Percentiles rank a stretch among this genome's conserved stretches.
These are phyloP conservation scores for Aspergillus novofumigatus DNA, from an alignment of 2,329 filamentous ascomycete species.

Conservation along the genomic window DNA sequence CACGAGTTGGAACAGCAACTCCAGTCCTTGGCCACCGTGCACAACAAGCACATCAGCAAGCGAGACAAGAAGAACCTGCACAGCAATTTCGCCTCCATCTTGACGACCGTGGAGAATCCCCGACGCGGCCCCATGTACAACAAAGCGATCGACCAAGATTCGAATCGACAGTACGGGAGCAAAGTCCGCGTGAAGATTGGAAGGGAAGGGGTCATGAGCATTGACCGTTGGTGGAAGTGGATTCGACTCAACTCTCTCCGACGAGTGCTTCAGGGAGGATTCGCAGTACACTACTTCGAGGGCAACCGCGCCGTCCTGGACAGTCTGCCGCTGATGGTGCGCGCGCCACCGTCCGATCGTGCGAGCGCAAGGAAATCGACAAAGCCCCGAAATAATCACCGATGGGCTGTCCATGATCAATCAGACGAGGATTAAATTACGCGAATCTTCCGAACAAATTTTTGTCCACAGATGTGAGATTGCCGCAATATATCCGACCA, in stretches of 20 bases:
- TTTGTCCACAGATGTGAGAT: too few relatives aligned
- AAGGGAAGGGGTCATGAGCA: conserved; percentile 55
- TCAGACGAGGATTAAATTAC: conserved; percentile 25
- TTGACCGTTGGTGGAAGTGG: conserved; percentile 73
- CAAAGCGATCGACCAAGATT: conserved; percentile 59
- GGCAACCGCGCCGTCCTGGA: conserved; percentile 59
- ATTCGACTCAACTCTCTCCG: conserved; percentile 59
- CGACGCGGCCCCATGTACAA: conserved; percentile 63
- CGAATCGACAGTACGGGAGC: conserved; percentile 57
- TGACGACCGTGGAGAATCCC: conserved; percentile 63
- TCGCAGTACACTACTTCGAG: conserved; percentile 58
- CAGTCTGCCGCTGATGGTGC: conserved; percentile 49
- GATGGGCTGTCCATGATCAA: conserved; percentile 24
- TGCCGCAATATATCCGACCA: background rate
- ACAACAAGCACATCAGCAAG: conserved; percentile 60
- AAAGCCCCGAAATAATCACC: conserved; percentile 24
- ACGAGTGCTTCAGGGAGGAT: conserved; percentile 58
- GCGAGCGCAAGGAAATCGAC: conserved; percentile 23
- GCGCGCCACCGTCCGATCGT: conserved; percentile 24
- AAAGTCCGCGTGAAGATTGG: conserved; percentile 58
- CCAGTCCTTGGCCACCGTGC: conserved; percentile 55
- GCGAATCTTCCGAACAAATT: background rate
- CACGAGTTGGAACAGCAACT: conserved; percentile 58
- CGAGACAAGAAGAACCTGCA: conserved; percentile 65
- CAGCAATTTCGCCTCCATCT: conserved; percentile 61